Percentiles rank a stretch among this genome's conserved stretches.
Evolutionary conservation across 2,329 filamentous ascomycete species (phyloP).

Genomic region (Diaporthe ilicicola): DNA sequence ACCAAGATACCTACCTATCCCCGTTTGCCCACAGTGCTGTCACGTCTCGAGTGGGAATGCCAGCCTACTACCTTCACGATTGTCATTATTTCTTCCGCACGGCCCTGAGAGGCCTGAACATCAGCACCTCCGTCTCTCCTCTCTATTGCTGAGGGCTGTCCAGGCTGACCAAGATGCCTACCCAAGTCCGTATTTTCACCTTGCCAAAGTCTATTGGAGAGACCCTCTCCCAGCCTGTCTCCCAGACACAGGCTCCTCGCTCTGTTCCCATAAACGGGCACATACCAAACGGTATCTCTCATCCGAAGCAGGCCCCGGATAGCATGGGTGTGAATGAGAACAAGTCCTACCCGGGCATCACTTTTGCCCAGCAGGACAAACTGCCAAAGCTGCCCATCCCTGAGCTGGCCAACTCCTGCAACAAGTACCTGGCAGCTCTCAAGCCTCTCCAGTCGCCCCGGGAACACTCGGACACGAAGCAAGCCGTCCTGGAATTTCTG

Average conservation of each 20-base stretch:
- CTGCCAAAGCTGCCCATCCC: slow-evolving; percentile 94
- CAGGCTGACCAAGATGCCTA: slow-evolving; percentile 64
- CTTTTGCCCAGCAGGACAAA: slow-evolving; percentile 87
- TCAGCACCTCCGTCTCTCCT: slow-evolving; percentile 80
- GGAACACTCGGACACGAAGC: slow-evolving; percentile 83
- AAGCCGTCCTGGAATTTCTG: slow-evolving; percentile 85
- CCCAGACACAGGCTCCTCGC: slow-evolving; percentile 49
- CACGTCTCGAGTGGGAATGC: slow-evolving; percentile 66
- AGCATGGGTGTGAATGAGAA: slow-evolving; percentile 65
- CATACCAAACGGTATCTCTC: slow-evolving; percentile 42
- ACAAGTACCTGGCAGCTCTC: slow-evolving; percentile 81
- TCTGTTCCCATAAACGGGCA: slow-evolving; percentile 48
- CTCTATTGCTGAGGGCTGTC: slow-evolving; percentile 70
- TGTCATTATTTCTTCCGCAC: slow-evolving; percentile 95
- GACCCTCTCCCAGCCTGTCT: slow-evolving; percentile 63
- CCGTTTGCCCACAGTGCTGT: neutral
- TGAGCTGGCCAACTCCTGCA: slow-evolving; percentile 79
- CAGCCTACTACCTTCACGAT: slow-evolving; percentile 82
- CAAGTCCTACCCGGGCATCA: slow-evolving; percentile 74
- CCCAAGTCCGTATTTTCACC: slow-evolving; percentile 73
- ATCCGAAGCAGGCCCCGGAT: slow-evolving; percentile 46
- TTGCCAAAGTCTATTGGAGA: slow-evolving; percentile 78
- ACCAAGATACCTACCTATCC: neutral
- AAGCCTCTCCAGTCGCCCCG: slow-evolving; percentile 81
- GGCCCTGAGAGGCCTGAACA: slow-evolving; percentile 84